These are phyloP conservation scores for Boletus holoroseus DNA, from an alignment of 1,284 basidiomycete genomes.

Conservation along the genomic window DNA sequence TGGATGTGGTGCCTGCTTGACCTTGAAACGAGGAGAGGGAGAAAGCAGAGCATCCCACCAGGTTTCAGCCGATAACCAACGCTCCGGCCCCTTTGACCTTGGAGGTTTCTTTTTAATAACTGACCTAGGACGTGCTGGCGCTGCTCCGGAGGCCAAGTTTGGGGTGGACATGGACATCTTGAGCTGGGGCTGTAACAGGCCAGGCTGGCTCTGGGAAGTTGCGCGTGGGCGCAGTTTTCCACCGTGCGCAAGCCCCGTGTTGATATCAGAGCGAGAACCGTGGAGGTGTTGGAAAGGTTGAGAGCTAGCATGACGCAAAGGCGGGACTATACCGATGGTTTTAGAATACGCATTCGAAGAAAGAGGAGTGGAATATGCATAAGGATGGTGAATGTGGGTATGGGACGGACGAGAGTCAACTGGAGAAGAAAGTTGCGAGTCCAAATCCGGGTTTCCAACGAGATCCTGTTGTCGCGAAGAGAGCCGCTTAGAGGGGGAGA, in stretches of 20 bases:
- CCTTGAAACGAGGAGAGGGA: slow-evolving; percentile 62
- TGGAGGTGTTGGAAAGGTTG: slow-evolving; percentile 16
- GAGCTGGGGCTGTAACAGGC: slow-evolving; percentile 19
- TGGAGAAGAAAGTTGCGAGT: slow-evolving; percentile 19
- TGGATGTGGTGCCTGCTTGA: slow-evolving; percentile 27
- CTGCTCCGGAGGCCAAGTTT: slow-evolving; percentile 41
- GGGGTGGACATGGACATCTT: slow-evolving; percentile 58
- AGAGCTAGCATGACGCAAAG: slow-evolving; percentile 21
- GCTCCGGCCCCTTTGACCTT: slow-evolving; percentile 43
- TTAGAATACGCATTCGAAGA: slow-evolving; percentile 13
- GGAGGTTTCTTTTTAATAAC: slow-evolving; percentile 11
- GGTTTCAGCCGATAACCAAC: slow-evolving; percentile 66
- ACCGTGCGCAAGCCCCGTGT: not conserved
- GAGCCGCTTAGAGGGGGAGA: slow-evolving; percentile 4
- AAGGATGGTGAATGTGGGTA: slow-evolving; percentile 47
- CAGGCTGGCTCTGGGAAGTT: slow-evolving; percentile 1
- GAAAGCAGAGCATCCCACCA: slow-evolving; percentile 76
- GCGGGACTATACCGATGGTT: not conserved
- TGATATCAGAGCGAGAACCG: not conserved
- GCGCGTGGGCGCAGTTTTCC: slow-evolving; percentile 1
- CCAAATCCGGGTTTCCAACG: slow-evolving; percentile 15
- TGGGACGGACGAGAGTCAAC: slow-evolving; percentile 18
- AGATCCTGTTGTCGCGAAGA: slow-evolving; percentile 11
- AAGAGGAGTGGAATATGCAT: slow-evolving; percentile 42
- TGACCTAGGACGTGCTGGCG: not conserved